Percentiles rank a stretch among this genome's conserved stretches.
Conservation (phyloP, 2,329 filamentous ascomycete genomes). For the Microascus cirrosus region DNA sequence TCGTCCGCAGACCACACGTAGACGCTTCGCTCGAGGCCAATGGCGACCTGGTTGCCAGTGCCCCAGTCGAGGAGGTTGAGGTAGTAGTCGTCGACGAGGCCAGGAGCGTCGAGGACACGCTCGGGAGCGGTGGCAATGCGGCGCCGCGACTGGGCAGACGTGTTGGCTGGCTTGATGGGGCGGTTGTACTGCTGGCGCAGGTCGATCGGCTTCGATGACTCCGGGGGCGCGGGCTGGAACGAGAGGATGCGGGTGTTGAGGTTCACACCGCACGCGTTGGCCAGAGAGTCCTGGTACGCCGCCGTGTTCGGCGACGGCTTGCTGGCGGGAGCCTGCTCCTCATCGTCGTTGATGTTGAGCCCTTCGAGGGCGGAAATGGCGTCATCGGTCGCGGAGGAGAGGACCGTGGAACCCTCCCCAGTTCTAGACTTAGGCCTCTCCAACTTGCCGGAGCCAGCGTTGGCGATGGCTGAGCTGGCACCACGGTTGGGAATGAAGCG, state of each 20-base stretch:
- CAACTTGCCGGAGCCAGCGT: slow-evolving; percentile 73
- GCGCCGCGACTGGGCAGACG: slow-evolving; percentile 77
- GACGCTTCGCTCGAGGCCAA: slow-evolving; percentile 91
- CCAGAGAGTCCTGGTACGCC: slow-evolving; percentile 85
- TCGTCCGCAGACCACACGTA: slow-evolving; percentile 98
- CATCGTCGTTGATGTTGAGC: slow-evolving; percentile 63
- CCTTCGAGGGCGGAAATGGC: slow-evolving; percentile 68
- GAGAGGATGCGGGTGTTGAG: slow-evolving; percentile 92
- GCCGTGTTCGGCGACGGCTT: slow-evolving; percentile 78
- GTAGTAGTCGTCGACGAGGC: slow-evolving; percentile 96
- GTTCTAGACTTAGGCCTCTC: slow-evolving; percentile 63
- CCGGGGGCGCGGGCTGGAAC: slow-evolving; percentile 96
- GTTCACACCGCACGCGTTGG: slow-evolving; percentile 82
- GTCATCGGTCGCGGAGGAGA: slow-evolving; percentile 73
- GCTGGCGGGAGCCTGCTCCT: slow-evolving; percentile 56
- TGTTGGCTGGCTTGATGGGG: slow-evolving; percentile 68
- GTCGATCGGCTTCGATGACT: slow-evolving; percentile 97
- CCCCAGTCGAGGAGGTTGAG: slow-evolving; percentile 98
- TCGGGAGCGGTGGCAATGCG: slow-evolving; percentile 92
- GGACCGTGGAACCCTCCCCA: slow-evolving; percentile 60
- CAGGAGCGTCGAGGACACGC: slow-evolving; percentile 89
- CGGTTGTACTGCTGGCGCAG: slow-evolving; percentile 97
- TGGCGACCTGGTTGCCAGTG: slow-evolving; percentile 93
- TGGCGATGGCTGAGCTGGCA: slow-evolving; percentile 79
- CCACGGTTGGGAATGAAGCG: slow-evolving; percentile 92